These are phyloP conservation scores for Cercospora sp. DNA, from an alignment of 2,329 filamentous ascomycete species.

Conservation along the genomic window DNA sequence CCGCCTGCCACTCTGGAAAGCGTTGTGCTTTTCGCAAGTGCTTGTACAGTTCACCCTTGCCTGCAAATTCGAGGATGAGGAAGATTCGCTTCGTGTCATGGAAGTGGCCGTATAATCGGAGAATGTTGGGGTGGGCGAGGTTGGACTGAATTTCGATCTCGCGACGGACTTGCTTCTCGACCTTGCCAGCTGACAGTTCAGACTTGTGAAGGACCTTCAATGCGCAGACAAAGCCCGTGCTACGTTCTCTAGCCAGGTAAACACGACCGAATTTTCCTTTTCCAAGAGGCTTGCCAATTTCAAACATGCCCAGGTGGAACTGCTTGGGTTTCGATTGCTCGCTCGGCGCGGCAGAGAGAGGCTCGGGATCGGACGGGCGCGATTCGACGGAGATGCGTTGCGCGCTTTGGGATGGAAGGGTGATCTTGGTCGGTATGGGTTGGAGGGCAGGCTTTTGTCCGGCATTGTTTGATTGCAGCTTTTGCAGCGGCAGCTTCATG, in stretches of 20 bases:
- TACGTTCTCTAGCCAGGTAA: constrained; percentile 78
- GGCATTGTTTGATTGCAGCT: constrained; percentile 74
- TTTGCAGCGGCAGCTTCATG: constrained; percentile 73
- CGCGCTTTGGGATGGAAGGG: constrained; percentile 67
- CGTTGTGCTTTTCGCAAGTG: constrained; percentile 74
- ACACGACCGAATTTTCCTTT: constrained; percentile 88
- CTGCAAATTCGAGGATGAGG: constrained; percentile 82
- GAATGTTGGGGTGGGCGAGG: constrained; percentile 79
- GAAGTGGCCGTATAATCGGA: constrained; percentile 82
- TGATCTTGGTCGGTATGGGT: constrained; percentile 62
- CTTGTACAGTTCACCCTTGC: constrained; percentile 85
- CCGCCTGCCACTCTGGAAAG: constrained; percentile 83
- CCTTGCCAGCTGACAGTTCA: constrained; percentile 74
- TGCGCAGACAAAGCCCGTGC: constrained; percentile 78
- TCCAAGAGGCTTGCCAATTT: constrained; percentile 81
- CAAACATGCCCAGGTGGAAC: constrained; percentile 91
- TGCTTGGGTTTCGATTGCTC: constrained; percentile 49
- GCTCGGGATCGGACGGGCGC: constrained; percentile 30
- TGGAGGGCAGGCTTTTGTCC: constrained; percentile 41
- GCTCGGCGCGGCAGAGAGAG: constrained; percentile 27
- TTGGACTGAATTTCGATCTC: constrained; percentile 91
- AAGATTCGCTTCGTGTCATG: constrained; percentile 87
- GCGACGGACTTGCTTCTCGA: constrained; percentile 83
- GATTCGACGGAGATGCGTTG: constrained; percentile 41
- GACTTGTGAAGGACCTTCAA: constrained; percentile 85